Evolutionary conservation across 73 alveolate genomes (phyloP), one percentile per base, ranked within the genome.

Genomic region (Symbiodinium pilosum): DNA sequence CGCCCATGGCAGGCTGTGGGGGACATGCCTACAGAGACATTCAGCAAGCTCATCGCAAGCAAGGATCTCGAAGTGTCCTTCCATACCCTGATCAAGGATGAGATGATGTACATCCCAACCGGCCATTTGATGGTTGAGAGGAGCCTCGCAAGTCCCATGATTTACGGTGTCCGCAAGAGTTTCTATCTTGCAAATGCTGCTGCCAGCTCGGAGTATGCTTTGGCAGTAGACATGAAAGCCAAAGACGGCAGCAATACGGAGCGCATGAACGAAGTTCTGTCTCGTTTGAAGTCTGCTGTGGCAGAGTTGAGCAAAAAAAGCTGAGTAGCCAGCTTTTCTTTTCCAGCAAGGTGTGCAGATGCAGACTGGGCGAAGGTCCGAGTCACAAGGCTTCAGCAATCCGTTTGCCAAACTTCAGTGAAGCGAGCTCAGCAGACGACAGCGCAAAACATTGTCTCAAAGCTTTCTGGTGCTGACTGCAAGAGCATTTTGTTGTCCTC

Each of bases 161-260:
- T 30, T 39, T 75, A 75, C 39, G 86, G 86, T 16, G 86, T 47
- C 44, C 86, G 86, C 47, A 75, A 75, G 86, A 32, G 51, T 26
- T 75, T 75, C 44, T 28, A n/a, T 26, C 4, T 75, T 18, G 43
- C 86, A 5, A 47, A 75, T 21, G 24, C 43, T 3, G 7, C 43
- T 7, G 86, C 86, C 30, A 47, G 30, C 39, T 5, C 7, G 30
- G 39, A 75, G 30, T 75, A 75, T 47, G 21, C 86, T 5, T 4
- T 16, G 30, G 21, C 51, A 43, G 8, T 8, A 30, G 86, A 75
- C 34, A 32, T 75, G 43, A 32, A 28, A 21, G 34, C 4, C 16
- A 75, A 75, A 32, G 86, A 75, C 14, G 86, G 86, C 51, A 75
- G 34, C 51, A 39, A 75, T 24, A 39, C 39, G 43, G 86, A 75